Evolutionary conservation across 805 yeast species (phyloP), one percentile per base, ranked within the genome.

Genomic region (Starmera quercuum): DNA sequence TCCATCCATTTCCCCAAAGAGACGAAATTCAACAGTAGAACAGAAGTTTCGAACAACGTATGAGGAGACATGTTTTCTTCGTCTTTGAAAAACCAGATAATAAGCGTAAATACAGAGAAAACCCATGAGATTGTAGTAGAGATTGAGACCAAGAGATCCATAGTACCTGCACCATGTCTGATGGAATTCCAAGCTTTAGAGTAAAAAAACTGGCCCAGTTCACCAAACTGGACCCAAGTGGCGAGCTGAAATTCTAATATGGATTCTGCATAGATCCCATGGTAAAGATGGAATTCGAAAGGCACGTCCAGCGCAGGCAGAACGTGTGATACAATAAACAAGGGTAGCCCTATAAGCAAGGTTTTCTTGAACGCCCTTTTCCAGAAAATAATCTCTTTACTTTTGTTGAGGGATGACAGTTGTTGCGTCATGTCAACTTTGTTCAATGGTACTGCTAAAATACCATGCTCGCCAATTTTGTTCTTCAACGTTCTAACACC

Each of bases 1-100:
- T 92, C 99, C 16, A 88, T 63, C 72, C 84, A 83, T 59, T 92
- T 90, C 3, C 99, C 99, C 29, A 87, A 61, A 7, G 92, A 72
- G 19, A 92, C 87, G 55, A 87, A 92, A 5, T 78, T 61, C 32
- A 90, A 68, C 27, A 92, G 66, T 94, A 94, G 85, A 12, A 80
- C 76, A 2, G 86, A 70, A 0, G 97, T 87, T 38, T 86, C 97
- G 63, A 92, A 88, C 23, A 87, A 64, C 1, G 81, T 74, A 33
- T 70, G 75, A 6, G 95, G 94, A 6, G 78, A 69, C 33, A 53
- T 51, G 0, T 54, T 50, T 8, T 34, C 30, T 26, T 57, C 56
- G n/a, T 68, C 62, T 20, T 56, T 49, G 51, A 70, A 44, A 14
- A 75, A 61, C 26, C 75, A 65, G 23, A 66, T 55, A 1, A 71